Conservation (phyloP, 352 stramenopile genomes). For the Globisporangium recalcitrans region DNA sequence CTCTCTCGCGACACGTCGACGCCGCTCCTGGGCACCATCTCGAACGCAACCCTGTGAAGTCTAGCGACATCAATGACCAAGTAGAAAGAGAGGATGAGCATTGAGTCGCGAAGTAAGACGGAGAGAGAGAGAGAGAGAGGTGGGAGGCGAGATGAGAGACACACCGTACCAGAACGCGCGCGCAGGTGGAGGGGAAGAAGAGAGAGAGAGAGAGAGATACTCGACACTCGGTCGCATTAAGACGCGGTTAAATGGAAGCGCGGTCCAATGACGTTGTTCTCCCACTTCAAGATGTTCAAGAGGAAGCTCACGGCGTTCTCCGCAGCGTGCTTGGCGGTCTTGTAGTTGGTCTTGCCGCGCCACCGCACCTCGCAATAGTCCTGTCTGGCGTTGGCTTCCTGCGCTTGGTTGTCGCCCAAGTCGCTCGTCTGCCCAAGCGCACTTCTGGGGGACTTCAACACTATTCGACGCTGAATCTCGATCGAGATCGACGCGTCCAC, state of each 20-base stretch:
- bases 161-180: background rate
- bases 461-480: constrained; percentile 20
- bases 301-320: constrained; percentile 20
- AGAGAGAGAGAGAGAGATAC: background rate
- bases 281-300: constrained; percentile 18
- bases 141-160: background rate
- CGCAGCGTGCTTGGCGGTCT: constrained; percentile 19
- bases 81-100: background rate
- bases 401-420: background rate
- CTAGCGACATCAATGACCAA: constrained; percentile 3
- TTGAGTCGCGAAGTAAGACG: background rate
- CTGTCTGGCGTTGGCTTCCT: background rate
- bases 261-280: constrained; percentile 16
- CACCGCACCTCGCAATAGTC: constrained; percentile 21
- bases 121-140: background rate
- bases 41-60: background rate
- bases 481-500: constrained; percentile 27
- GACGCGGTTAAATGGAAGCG: constrained; percentile 18
- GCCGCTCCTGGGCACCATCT: constrained; percentile 15
- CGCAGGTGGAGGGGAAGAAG: background rate
- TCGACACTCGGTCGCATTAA: background rate
- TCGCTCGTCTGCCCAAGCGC: background rate
- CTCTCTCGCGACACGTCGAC: constrained; percentile 54
- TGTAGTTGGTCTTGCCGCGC: constrained; percentile 21
- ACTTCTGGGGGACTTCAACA: background rate